Percentiles rank a stretch among this genome's conserved stretches.
phyloP scores from a whole-genome alignment of 23 red algal genomes.

The Gracilaria domingensis region DNA sequence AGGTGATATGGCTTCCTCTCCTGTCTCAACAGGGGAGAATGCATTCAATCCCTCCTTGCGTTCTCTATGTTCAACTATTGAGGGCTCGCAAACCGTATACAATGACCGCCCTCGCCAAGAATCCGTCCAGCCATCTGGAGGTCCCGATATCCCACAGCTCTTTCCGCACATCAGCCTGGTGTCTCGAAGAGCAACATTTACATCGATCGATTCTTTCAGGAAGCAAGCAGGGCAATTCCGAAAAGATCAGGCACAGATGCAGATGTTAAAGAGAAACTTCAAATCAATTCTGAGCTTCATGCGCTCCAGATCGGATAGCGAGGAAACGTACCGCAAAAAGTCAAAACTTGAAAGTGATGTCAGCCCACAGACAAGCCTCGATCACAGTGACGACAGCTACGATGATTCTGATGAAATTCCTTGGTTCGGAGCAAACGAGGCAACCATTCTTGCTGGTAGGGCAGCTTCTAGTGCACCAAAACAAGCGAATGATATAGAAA shows the following conservation, averaged over 20 bases:
- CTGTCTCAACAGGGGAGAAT: neutral
- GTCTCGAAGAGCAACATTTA: neutral
- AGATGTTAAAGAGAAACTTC: neutral
- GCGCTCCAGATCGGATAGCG: neutral
- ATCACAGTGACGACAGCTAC: neutral
- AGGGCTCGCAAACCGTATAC: neutral
- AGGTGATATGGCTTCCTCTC: neutral
- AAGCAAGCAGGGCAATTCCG: neutral
- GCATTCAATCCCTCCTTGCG: neutral
- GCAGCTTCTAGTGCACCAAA: neutral
- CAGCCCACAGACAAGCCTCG: neutral
- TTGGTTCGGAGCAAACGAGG: slow-evolving; percentile 5
- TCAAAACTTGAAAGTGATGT: neutral
- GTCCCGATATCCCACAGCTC: neutral
- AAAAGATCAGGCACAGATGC: neutral
- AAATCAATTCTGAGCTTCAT: neutral
- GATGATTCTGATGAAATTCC: slow-evolving; percentile 28
- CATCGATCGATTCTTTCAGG: neutral
- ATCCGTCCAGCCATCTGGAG: neutral
- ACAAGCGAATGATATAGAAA: neutral
- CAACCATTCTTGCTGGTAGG: neutral
- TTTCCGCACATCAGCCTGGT: neutral
- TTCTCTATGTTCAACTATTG: neutral
- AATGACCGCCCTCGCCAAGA: neutral
- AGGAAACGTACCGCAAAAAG: neutral